Conservation (phyloP, 805 yeast species). For the Komagataella kurtzmanii region DNA sequence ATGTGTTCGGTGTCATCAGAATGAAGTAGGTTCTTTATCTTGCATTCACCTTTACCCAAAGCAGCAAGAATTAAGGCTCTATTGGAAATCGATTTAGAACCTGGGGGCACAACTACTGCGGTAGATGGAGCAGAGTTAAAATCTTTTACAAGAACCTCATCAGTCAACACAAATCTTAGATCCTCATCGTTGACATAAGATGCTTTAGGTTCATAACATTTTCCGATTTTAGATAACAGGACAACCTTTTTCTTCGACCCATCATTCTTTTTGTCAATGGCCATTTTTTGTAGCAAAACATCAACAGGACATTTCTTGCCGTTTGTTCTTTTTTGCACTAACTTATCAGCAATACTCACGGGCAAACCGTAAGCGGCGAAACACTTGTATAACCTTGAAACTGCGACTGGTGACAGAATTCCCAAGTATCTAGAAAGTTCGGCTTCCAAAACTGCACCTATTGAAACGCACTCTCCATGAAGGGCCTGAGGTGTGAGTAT, state of each 20-base stretch:
- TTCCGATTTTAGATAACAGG: constrained; percentile 71
- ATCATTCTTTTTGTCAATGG: constrained; percentile 92
- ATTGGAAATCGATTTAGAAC: constrained; percentile 93
- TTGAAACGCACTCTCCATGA: constrained; percentile 98
- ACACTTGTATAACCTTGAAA: constrained; percentile 76
- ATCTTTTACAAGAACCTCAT: constrained; percentile 58
- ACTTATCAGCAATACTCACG: constrained; percentile 57
- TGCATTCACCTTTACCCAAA: constrained; percentile 74
- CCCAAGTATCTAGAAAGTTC: constrained; percentile 91
- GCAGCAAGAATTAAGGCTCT: constrained; percentile 92
- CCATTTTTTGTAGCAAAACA: constrained; percentile 67
- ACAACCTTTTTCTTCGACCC: constrained; percentile 86
- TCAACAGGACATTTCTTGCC: constrained; percentile 69
- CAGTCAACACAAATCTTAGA: constrained; percentile 70
- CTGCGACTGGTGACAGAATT: constrained; percentile 81
- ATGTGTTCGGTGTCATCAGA: constrained; percentile 95
- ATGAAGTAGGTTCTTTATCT: constrained; percentile 74
- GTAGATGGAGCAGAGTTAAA: constrained; percentile 26
- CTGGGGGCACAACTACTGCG: constrained; percentile 70
- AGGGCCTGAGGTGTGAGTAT: constrained; percentile 89
- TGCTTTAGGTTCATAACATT: constrained; percentile 81
- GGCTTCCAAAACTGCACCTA: constrained; percentile 91
- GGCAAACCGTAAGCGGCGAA: constrained; percentile 82
- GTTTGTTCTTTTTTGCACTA: constrained; percentile 55
- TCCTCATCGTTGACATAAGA: constrained; percentile 73